A percentile compares a stretch with the other conserved stretches of the same genome.
phyloP scores from a whole-genome alignment of 768 basidiomycete genomes.

The Leccinum disarticulatum region DNA sequence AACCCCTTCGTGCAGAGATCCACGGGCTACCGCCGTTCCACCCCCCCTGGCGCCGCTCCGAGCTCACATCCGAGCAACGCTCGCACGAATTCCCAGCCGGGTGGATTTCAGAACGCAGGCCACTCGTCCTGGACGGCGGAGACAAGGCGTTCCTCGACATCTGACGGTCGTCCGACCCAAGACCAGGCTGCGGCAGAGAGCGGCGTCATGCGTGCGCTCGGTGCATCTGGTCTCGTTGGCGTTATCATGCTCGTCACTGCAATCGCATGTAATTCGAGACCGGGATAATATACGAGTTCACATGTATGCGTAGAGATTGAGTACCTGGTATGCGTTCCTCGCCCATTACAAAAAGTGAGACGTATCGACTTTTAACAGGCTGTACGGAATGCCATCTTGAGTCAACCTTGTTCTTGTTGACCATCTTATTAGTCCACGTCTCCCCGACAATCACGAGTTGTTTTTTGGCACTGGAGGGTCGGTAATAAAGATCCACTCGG shows the following conservation, averaged over 20 bases:
- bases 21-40: slow-evolving; percentile 22
- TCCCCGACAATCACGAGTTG: slow-evolving; percentile 20
- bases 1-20: slow-evolving; percentile 28
- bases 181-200: slow-evolving; percentile 30
- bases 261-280: slow-evolving; percentile 15
- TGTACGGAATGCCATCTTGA: not conserved
- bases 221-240: slow-evolving; percentile 28
- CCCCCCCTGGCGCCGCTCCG: not conserved
- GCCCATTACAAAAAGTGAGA: not conserved
- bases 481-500: slow-evolving; percentile 13
- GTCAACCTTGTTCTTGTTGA: not conserved
- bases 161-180: slow-evolving; percentile 12
- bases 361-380: not conserved
- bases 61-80: not conserved
- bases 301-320: not conserved
- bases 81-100: not conserved
- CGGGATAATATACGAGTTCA: slow-evolving; percentile 10
- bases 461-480: accelerated
- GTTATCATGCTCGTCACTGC: slow-evolving; percentile 29
- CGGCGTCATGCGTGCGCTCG: slow-evolving; percentile 24
- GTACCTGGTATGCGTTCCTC: not conserved
- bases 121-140: slow-evolving; percentile 7
- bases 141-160: slow-evolving; percentile 2
- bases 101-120: slow-evolving; percentile 6
- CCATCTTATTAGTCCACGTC: slow-evolving; percentile 20